A percentile compares a stretch with the other conserved stretches of the same genome.
These are phyloP conservation scores for Ajuga chamaepitys DNA, from an alignment of 257 asterid genomes.

Conservation along the genomic window DNA sequence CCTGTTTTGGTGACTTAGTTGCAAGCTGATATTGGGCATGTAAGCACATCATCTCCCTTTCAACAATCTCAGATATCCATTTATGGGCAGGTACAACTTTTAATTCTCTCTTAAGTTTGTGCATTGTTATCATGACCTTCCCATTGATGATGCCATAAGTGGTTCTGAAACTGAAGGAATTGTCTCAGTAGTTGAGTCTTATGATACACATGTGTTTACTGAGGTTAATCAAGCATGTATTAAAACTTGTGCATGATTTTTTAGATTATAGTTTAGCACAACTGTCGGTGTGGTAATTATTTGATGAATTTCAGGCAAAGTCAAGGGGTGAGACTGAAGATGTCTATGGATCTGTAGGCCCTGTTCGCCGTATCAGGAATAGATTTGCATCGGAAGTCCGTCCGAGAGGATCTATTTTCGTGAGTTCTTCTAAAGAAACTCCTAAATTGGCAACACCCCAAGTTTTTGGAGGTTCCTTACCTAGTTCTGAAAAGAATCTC, in stretches of 20 bases:
- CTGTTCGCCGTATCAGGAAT: conserved; percentile 58
- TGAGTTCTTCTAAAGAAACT: conserved; percentile 36
- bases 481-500: conserved; percentile 28
- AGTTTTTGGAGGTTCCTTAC: conserved; percentile 36
- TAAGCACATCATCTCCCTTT: conserved; percentile 36
- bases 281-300: neutral
- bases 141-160: neutral
- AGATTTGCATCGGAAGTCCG: conserved; percentile 67
- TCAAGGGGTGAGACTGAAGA: conserved; percentile 35
- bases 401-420: conserved; percentile 58
- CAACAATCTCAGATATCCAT: conserved; percentile 45
- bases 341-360: conserved; percentile 77
- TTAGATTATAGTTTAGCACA: neutral
- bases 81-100: conserved; percentile 44
- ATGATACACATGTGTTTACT: neutral
- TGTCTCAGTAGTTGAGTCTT: neutral
- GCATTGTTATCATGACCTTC: neutral
- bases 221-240: neutral
- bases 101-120: neutral
- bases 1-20: conserved; percentile 35
- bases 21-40: conserved; percentile 42
- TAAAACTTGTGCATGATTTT: neutral
- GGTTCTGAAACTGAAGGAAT: neutral
- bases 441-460: conserved; percentile 24
- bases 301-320: conserved; percentile 42